Percentiles rank a stretch among this genome's conserved stretches.
phyloP scores from a whole-genome alignment of 2,329 filamentous ascomycete genomes.

The Aspergillus caelatus region DNA sequence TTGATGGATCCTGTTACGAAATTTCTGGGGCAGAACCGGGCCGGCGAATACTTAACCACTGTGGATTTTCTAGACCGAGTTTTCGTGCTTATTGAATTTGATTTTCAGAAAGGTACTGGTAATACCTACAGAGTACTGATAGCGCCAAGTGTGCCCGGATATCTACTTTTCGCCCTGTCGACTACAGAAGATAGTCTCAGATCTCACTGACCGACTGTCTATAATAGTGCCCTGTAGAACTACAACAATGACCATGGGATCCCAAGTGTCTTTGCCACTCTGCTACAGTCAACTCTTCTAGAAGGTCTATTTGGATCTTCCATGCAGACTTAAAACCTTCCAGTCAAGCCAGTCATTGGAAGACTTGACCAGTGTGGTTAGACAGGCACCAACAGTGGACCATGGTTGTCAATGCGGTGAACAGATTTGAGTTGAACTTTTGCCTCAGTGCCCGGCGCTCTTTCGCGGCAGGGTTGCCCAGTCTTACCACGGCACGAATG shows the following conservation, averaged over 20 bases:
- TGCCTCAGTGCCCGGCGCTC: conserved; percentile 6
- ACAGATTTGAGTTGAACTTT: conserved; percentile 6
- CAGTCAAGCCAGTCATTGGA: conserved; percentile 15
- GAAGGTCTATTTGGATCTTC: conserved; percentile 24
- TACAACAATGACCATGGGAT: neutral
- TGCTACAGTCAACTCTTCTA: conserved; percentile 21
- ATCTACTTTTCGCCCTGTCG: neutral
- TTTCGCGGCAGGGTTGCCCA: conserved; percentile 9
- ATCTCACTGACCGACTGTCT: neutral
- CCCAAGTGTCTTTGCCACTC: neutral
- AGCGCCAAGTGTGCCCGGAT: neutral
- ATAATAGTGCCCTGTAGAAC: neutral
- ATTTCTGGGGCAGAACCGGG: conserved; percentile 26
- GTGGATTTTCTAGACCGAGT: conserved; percentile 13
- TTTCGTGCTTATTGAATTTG: neutral
- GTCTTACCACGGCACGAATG: neutral
- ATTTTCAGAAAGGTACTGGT: neutral
- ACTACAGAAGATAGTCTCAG: neutral
- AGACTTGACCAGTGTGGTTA: conserved; percentile 15
- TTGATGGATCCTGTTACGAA: conserved; percentile 26
- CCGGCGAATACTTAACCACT: conserved; percentile 14
- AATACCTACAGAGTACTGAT: neutral
- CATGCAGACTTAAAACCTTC: conserved; percentile 21
- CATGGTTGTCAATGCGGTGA: conserved; percentile 14
- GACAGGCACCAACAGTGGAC: conserved; percentile 16